Percentiles rank a stretch among this genome's conserved stretches.
phyloP scores from a whole-genome alignment of 176 grass and related monocot species.

The Cymbopogon citratus region DNA sequence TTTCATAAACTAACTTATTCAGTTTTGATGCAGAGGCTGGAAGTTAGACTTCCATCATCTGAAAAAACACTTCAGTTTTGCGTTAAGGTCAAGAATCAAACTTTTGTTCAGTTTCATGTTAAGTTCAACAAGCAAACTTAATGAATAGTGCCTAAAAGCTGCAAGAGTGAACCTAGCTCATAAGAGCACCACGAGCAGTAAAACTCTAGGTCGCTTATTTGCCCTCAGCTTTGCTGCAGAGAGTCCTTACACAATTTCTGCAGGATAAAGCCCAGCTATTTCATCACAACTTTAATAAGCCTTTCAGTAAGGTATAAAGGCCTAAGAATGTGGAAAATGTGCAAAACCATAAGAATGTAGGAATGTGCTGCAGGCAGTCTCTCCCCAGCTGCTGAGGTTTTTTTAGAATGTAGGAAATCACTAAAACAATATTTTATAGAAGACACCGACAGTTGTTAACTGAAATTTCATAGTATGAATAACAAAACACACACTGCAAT shows the following conservation, averaged over 20 bases:
- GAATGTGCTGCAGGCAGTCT: too few relatives aligned
- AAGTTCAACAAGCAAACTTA: background rate
- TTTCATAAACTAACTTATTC: background rate
- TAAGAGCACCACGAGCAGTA: background rate
- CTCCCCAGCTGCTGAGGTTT: background rate
- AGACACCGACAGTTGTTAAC: background rate
- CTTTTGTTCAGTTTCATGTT: background rate
- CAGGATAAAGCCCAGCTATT: background rate
- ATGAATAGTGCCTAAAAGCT: background rate
- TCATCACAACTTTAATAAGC: background rate
- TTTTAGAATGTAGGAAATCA: background rate
- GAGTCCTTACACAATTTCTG: background rate
- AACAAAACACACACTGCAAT: background rate
- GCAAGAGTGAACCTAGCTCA: background rate
- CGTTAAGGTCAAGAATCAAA: background rate
- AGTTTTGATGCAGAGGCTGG: background rate
- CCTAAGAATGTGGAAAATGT: constrained; percentile 1
- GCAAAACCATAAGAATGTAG: background rate
- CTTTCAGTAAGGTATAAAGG: constrained; percentile 1
- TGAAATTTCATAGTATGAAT: background rate
- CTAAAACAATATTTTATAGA: background rate
- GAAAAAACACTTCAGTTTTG: background rate
- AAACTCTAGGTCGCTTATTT: constrained; percentile 1
- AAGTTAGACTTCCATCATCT: background rate
- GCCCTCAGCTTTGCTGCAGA: background rate